These are phyloP conservation scores for Septoria petroselini DNA, from an alignment of 2,329 filamentous ascomycete genomes.

Conservation along the genomic window DNA sequence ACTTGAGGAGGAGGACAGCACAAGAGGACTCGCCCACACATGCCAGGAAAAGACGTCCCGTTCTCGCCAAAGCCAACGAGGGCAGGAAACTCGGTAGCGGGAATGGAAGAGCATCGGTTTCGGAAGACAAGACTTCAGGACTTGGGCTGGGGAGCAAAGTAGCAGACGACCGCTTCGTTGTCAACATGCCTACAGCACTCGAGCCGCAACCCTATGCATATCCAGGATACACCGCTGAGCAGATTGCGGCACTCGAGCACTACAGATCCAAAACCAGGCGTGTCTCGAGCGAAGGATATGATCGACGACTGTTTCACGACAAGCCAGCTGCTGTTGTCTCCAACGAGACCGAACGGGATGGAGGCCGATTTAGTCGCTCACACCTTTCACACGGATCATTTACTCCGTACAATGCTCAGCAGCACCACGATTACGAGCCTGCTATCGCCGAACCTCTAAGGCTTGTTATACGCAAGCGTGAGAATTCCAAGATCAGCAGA, in stretches of 20 bases:
- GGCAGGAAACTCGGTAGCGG: constrained; percentile 30
- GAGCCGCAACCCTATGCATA: constrained; percentile 37
- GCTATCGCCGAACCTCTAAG: constrained; percentile 11
- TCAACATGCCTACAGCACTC: constrained; percentile 38
- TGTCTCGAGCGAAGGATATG: constrained; percentile 32
- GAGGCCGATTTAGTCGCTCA: neutral
- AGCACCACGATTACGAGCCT: constrained; percentile 7
- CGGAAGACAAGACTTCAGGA: neutral
- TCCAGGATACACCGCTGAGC: constrained; percentile 31
- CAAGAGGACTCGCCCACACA: constrained; percentile 26
- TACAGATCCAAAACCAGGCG: constrained; percentile 32
- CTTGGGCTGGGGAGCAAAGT: neutral
- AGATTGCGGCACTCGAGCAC: constrained; percentile 36
- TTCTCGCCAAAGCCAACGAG: constrained; percentile 29
- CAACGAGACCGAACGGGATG: neutral
- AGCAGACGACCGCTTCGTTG: constrained; percentile 31
- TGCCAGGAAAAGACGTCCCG: constrained; percentile 15
- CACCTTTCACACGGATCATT: constrained; percentile 1
- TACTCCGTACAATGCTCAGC: constrained; percentile 7
- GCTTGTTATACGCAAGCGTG: constrained; percentile 20
- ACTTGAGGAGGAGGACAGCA: constrained; percentile 16
- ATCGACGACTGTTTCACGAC: constrained; percentile 19
- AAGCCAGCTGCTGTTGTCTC: neutral
- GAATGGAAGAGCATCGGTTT: neutral
- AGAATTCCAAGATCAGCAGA: constrained; percentile 13